Conservation (phyloP, 129 eudicot species). For the Arctium lappa region DNA sequence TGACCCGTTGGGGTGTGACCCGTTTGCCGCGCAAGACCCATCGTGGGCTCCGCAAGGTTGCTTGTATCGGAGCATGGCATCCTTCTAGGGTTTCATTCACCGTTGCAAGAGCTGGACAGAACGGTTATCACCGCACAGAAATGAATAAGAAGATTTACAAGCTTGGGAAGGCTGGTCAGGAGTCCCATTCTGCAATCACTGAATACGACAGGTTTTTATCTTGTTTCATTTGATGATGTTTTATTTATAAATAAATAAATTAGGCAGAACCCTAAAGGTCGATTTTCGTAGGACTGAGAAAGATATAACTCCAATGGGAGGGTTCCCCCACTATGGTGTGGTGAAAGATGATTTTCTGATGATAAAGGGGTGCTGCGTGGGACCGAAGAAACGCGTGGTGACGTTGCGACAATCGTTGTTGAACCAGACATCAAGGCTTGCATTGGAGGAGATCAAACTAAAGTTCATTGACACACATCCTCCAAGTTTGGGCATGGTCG, state of each 20-base stretch:
- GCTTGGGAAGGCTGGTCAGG: constrained; percentile 57
- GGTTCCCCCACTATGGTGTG: constrained; percentile 62
- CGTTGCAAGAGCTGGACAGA: constrained; percentile 73
- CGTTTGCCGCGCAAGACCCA: constrained; percentile 67
- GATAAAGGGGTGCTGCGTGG: constrained; percentile 76
- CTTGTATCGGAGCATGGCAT: constrained; percentile 71
- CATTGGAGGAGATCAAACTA: constrained; percentile 60
- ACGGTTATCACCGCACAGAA: constrained; percentile 64
- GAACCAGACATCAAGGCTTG: constrained; percentile 59
- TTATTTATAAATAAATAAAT: not conserved
- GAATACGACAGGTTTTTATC: constrained; percentile 52
- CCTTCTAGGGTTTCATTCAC: constrained; percentile 66
- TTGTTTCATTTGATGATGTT: not conserved
- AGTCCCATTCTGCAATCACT: constrained; percentile 46
- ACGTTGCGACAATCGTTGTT: constrained; percentile 56
- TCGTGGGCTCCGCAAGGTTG: constrained; percentile 78
- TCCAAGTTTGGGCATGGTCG: constrained; percentile 64
- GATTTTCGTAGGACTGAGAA: constrained; percentile 53
- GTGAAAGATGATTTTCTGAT: constrained; percentile 60
- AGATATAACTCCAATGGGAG: constrained; percentile 68
- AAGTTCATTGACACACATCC: constrained; percentile 61
- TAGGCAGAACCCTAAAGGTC: not conserved
- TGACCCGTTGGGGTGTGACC: constrained; percentile 78
- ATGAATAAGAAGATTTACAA: constrained; percentile 67
- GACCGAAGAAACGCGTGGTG: constrained; percentile 68